Percentiles rank a stretch among this genome's conserved stretches.
Conservation (phyloP, 306 rosid species). For the Prinsepia uniflora region DNA sequence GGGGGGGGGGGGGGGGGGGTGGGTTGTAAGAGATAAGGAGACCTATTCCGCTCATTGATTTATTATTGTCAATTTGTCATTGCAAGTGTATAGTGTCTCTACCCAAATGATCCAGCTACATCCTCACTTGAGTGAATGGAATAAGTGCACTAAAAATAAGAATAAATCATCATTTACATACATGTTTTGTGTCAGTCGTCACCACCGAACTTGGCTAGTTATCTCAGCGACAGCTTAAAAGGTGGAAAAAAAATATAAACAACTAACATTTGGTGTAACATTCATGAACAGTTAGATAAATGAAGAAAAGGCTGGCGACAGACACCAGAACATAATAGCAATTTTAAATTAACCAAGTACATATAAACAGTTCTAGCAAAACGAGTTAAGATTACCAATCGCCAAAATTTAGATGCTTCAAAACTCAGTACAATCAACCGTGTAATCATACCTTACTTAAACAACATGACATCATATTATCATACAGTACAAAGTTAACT, state of each 20-base stretch:
- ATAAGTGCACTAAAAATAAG: background rate
- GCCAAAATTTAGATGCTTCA: slow-evolving; percentile 1
- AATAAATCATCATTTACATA: slow-evolving; percentile 3
- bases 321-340: background rate
- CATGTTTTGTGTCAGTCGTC: background rate
- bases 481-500: slow-evolving; percentile 6
- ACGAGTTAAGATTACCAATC: background rate
- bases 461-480: slow-evolving; percentile 10
- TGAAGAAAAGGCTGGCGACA: background rate
- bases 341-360: background rate
- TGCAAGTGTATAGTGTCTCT: background rate
- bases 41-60: background rate
- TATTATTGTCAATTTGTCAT: background rate
- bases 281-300: background rate
- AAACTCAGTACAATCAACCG: background rate
- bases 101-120: background rate
- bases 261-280: background rate
- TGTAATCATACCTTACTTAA: slow-evolving; percentile 12
- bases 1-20: too few species aligned
- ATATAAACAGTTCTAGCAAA: background rate
- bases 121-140: background rate
- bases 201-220: background rate
- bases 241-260: background rate
- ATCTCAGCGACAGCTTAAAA: background rate
- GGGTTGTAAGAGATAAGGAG: too few species aligned